Evolutionary conservation across 2,329 filamentous ascomycete species (phyloP).

Genomic region (Diaporthe sp.): DNA sequence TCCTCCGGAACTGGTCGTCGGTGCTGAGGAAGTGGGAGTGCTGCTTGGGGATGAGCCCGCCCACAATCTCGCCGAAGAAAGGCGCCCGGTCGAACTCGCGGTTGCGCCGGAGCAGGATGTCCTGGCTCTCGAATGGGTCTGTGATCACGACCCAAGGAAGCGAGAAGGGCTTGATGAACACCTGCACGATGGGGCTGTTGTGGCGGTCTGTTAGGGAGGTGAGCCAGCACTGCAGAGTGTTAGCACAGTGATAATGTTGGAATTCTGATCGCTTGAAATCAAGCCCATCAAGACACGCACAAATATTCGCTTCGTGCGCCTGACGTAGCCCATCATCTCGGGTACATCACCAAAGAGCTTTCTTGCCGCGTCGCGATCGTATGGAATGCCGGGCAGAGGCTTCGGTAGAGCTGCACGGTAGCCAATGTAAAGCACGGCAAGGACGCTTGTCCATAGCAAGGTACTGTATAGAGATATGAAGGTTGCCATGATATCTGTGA

Average conservation of each 20-base stretch:
- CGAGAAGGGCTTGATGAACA: conserved; percentile 60
- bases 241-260: background rate
- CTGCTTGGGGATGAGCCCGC: conserved; percentile 50
- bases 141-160: conserved; percentile 41
- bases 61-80: conserved; percentile 45
- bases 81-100: conserved; percentile 41
- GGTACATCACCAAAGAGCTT: conserved; percentile 59
- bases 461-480: background rate
- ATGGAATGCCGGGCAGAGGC: conserved; percentile 61
- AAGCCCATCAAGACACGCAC: conserved; percentile 42
- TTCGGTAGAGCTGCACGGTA: conserved; percentile 53
- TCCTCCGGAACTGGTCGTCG: conserved; percentile 11
- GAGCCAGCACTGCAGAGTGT: conserved; percentile 46
- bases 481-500: background rate
- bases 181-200: conserved; percentile 60
- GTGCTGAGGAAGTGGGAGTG: conserved; percentile 50
- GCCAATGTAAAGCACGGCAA: background rate
- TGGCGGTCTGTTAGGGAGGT: conserved; percentile 51
- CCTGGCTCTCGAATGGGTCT: conserved; percentile 44
- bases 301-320: conserved; percentile 51
- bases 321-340: conserved; percentile 54
- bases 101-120: conserved; percentile 44
- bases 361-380: conserved; percentile 54
- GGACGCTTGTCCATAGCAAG: background rate
- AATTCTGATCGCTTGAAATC: background rate